These are phyloP conservation scores for Vitis labrusca DNA, from an alignment of 164 flowering plant genomes.

Conservation along the genomic window DNA sequence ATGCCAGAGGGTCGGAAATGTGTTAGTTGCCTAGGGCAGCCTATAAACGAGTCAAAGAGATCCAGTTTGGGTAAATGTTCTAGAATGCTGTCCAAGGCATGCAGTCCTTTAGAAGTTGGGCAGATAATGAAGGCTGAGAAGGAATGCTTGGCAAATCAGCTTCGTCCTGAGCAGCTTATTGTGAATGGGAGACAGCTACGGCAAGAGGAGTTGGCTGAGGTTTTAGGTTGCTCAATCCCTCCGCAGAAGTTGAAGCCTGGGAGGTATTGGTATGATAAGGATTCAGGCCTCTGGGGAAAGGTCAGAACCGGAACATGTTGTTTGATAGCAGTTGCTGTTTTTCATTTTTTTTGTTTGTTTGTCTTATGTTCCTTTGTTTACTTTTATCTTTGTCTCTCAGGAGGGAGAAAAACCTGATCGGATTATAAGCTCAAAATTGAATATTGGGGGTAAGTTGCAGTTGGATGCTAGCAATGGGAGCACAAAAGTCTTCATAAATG, in stretches of 20 bases:
- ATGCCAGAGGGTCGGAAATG: conserved; percentile 73
- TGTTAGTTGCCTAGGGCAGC: conserved; percentile 51
- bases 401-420: conserved; percentile 57
- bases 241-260: conserved; percentile 57
- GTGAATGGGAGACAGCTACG: conserved; percentile 46
- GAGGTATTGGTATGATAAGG: conserved; percentile 63
- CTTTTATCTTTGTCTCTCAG: conserved; percentile 18
- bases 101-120: conserved; percentile 53
- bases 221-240: conserved; percentile 42
- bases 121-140: conserved; percentile 61
- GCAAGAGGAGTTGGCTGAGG: conserved; percentile 46
- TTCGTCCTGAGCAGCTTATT: conserved; percentile 49
- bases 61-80: conserved; percentile 44
- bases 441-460: conserved; percentile 52
- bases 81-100: conserved; percentile 38
- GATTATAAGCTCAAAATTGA: conserved; percentile 49
- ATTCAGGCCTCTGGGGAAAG: conserved; percentile 65
- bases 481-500: conserved; percentile 52
- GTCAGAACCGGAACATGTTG: conserved; percentile 19
- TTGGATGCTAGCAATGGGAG: conserved; percentile 50
- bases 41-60: conserved; percentile 50
- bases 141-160: conserved; percentile 55
- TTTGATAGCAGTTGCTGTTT: neutral
- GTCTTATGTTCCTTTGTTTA: neutral
- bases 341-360: neutral